phyloP scores from a whole-genome alignment of 495 filamentous ascomycete species.

The Tetracladium marchalianum region DNA sequence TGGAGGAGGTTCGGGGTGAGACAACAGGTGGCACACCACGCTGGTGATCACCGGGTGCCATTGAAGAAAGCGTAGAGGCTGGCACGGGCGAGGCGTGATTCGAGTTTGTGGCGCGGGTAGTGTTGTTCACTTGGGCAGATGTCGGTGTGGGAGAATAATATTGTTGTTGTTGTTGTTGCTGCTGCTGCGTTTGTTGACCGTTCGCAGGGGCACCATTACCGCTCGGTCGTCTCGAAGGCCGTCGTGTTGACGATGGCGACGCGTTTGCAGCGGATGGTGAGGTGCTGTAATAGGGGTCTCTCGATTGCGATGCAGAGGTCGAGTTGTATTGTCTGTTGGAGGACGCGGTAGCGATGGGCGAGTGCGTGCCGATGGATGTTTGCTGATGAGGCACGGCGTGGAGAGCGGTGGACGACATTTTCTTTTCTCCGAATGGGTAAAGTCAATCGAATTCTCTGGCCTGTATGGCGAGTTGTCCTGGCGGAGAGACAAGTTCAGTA shows the following conservation, averaged over 20 bases:
- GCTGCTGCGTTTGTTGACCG: conserved; percentile 22
- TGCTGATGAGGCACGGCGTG: conserved; percentile 44
- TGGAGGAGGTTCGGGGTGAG: conserved; percentile 56
- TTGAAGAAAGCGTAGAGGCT: conserved; percentile 28
- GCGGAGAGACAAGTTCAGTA: no score
- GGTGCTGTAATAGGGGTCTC: conserved; percentile 20
- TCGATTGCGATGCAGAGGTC: conserved; percentile 21
- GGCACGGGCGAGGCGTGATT: conserved; percentile 22
- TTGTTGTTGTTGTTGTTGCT: conserved; percentile 28
- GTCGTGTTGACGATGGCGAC: conserved; percentile 33
- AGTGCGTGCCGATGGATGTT: conserved; percentile 34
- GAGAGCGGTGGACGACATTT: conserved; percentile 48
- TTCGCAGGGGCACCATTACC: conserved; percentile 38
- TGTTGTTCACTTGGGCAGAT: conserved; percentile 31
- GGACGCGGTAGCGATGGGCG: conserved; percentile 31
- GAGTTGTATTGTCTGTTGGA: conserved; percentile 36
- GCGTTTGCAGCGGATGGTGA: conserved; percentile 19
- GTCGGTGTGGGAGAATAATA: conserved; percentile 36
- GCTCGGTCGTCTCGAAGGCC: conserved; percentile 37
- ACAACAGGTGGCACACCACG: conserved; percentile 33
- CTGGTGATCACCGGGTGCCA: conserved; percentile 23
- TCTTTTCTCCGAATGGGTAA: conserved; percentile 1
- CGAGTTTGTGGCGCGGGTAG: conserved; percentile 24
- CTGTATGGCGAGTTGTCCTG: no score
- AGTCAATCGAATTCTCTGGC: no score